Evolutionary conservation across 805 yeast genomes (phyloP).

Genomic region (Saccharomycopsis javanensis): DNA sequence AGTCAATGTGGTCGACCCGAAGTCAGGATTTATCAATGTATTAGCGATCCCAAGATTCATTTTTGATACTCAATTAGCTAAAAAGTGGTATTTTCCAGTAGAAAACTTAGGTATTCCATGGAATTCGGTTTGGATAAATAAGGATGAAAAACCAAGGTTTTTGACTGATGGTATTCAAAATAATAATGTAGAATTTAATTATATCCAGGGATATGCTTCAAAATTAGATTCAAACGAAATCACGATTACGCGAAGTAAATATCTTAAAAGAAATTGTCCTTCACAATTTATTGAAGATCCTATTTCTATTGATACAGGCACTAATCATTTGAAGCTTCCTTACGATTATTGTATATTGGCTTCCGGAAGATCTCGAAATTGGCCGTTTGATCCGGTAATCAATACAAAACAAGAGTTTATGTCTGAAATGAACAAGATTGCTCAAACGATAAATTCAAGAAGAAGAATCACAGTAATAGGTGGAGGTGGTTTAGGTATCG

Average conservation of each 20-base stretch:
- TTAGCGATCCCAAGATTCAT: conserved; percentile 33
- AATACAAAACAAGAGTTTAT: conserved; percentile 29
- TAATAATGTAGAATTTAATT: conserved; percentile 10
- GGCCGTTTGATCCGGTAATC: conserved; percentile 48
- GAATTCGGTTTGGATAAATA: conserved; percentile 14
- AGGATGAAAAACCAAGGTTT: conserved; percentile 15
- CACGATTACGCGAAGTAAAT: conserved; percentile 28
- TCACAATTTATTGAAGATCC: conserved; percentile 10
- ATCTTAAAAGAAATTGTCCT: conserved; percentile 4
- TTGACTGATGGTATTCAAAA: conserved; percentile 21
- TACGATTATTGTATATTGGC: conserved; percentile 42
- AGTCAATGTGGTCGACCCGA: conserved; percentile 31
- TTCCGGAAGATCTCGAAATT: conserved; percentile 40
- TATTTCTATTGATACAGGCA: background rate
- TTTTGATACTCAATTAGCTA: conserved; percentile 31
- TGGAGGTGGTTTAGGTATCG: conserved; percentile 45
- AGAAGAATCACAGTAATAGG: conserved; percentile 38
- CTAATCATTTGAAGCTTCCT: background rate
- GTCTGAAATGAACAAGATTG: conserved; percentile 36
- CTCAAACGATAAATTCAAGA: conserved; percentile 20
- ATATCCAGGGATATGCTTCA: conserved; percentile 15
- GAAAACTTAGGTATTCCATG: conserved; percentile 23
- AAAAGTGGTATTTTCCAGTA: conserved; percentile 26
- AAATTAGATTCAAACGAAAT: conserved; percentile 24
- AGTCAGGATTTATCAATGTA: conserved; percentile 33